Conservation (phyloP, 257 asterid species). For the Solanum ahanhuiri region DNA sequence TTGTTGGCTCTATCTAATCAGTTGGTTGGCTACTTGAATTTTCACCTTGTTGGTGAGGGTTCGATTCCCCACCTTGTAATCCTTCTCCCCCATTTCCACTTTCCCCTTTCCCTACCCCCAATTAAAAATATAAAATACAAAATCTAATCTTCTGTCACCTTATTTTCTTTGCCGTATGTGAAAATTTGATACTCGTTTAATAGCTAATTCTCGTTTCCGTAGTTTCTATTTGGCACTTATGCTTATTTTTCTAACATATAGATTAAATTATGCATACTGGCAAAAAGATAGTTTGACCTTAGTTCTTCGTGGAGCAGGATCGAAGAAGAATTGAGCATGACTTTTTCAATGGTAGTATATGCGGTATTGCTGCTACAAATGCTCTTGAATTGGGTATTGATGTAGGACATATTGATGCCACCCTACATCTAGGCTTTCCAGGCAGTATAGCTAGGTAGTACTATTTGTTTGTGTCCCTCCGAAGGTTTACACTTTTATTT, state of each 20-base stretch:
- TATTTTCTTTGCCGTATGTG: background rate
- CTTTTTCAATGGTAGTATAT: conserved; percentile 59
- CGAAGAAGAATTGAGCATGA: conserved; percentile 82
- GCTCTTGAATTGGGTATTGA: conserved; percentile 98
- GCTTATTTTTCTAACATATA: background rate
- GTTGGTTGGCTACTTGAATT: background rate
- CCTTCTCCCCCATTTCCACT: background rate
- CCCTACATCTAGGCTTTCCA: conserved; percentile 96
- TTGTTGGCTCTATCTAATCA: background rate
- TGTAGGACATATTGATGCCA: conserved; percentile 90
- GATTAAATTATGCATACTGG: background rate
- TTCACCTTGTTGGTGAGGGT: background rate
- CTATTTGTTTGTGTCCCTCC: conserved; percentile 3
- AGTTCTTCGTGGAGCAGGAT: conserved; percentile 49
- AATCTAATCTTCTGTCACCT: background rate
- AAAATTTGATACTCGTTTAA: background rate
- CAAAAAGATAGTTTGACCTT: conserved; percentile 1
- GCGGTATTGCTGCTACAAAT: conserved; percentile 93
- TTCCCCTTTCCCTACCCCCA: background rate
- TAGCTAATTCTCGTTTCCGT: background rate
- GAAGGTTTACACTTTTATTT: background rate
- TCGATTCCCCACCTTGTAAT: background rate
- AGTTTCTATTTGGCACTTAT: background rate
- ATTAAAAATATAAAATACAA: background rate
- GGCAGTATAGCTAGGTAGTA: conserved; percentile 88